Conservation (phyloP, 176 grass and related monocot species). For the Juncus inflexus region DNA sequence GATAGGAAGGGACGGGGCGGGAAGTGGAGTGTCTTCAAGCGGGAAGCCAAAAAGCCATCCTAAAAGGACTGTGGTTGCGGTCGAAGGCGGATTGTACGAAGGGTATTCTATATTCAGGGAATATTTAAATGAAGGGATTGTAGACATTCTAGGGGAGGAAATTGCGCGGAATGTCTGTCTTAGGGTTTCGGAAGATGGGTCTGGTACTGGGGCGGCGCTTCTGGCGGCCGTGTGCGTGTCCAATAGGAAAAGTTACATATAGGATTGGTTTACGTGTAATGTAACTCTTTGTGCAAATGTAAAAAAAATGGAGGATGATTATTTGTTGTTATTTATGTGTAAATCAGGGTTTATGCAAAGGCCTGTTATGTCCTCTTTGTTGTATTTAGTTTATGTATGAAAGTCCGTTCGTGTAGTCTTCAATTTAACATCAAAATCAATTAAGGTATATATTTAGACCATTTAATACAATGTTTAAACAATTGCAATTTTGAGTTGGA, state of each 20-base stretch:
- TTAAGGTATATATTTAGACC: too few relatives aligned
- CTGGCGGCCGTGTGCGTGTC: conserved; percentile 62
- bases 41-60: conserved; percentile 42
- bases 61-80: conserved; percentile 51
- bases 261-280: conserved; percentile 40
- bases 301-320: conserved; percentile 69
- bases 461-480: too few relatives aligned
- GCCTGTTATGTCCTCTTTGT: background rate
- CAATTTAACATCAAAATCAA: too few relatives aligned
- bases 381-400: too few relatives aligned
- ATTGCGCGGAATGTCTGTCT: conserved; percentile 51
- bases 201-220: conserved; percentile 61
- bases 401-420: too few relatives aligned
- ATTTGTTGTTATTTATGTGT: conserved; percentile 70
- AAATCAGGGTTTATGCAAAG: conserved; percentile 44
- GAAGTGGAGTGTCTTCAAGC: conserved; percentile 22
- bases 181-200: conserved; percentile 58
- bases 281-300: conserved; percentile 86
- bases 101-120: conserved; percentile 66
- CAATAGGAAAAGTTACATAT: conserved; percentile 63
- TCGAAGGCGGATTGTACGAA: conserved; percentile 66
- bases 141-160: conserved; percentile 81
- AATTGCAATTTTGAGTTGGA: too few relatives aligned
- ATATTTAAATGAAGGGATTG: conserved; percentile 64
- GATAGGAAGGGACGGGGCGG: conserved; percentile 59